Conservation (phyloP, 305 asterid species). For the Andrographis paniculata region DNA sequence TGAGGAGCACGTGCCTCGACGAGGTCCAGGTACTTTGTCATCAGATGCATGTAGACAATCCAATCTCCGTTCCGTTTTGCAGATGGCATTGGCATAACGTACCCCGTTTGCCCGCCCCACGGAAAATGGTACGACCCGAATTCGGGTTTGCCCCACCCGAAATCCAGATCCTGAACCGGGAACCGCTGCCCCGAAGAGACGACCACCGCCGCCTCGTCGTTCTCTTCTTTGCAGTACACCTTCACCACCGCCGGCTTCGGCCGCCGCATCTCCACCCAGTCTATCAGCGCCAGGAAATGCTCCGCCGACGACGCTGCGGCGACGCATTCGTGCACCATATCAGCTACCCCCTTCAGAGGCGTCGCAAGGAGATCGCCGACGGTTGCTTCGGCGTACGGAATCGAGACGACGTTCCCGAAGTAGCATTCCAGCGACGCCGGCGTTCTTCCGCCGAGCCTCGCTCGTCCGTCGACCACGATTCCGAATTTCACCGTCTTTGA, state of each 20-base stretch:
- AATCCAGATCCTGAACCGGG: constrained; percentile 33
- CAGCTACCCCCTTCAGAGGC: constrained; percentile 25
- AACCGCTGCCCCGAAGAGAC: constrained; percentile 49
- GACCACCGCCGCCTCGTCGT: constrained; percentile 40
- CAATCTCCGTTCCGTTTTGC: constrained; percentile 37
- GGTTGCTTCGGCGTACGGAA: constrained; percentile 34
- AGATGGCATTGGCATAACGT: constrained; percentile 51
- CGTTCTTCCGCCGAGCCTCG: constrained; percentile 20
- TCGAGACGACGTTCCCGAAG: constrained; percentile 51
- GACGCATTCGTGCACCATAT: constrained; percentile 30
- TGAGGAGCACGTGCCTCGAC: constrained; percentile 34
- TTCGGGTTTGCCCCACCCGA: constrained; percentile 50
- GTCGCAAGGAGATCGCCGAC: constrained; percentile 20
- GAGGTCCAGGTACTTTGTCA: constrained; percentile 25
- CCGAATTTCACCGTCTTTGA: constrained; percentile 36
- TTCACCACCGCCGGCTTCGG: constrained; percentile 39
- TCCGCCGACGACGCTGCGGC: constrained; percentile 26
- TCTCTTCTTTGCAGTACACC: constrained; percentile 33
- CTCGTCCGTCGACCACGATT: constrained; percentile 45
- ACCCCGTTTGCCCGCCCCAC: constrained; percentile 58
- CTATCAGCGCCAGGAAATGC: constrained; percentile 43
- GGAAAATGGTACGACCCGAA: constrained; percentile 63
- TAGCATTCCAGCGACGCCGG: constrained; percentile 26
- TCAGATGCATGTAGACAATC: constrained; percentile 45
- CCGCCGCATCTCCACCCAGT: constrained; percentile 52